Evolutionary conservation across 208 protist genomes (phyloP), one percentile per base, ranked within the genome.

Genomic region (Naegleria gruberi): DNA sequence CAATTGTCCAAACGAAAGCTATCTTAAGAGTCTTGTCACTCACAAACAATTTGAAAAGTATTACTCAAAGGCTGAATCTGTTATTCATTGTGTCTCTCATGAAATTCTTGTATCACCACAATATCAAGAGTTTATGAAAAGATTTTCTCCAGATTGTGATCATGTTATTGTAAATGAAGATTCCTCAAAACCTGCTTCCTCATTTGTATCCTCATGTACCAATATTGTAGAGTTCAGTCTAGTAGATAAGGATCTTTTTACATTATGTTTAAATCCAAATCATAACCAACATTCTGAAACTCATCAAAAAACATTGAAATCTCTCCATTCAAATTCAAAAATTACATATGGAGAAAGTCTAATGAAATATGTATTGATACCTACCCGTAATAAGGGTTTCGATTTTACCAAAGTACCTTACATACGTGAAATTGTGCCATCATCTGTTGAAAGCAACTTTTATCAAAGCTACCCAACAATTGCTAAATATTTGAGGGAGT

Each of bases 161-260:
- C 83, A 87, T 41, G n/a, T 87, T 41, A 40, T 41, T 87, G 17
- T 87, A 37, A 87, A 87, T 87, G 83, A 87, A 55, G 83, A 40
- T 34, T 87, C 51, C 0, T 15, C 47, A 87, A 87, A 87, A 34
- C 26, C 19, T 73, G 83, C 51, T 34, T 41, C 83, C 10, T 55
- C 30, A 30, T 73, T 73, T 55, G n/a, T 41, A 37, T 87, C 47
- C n/a, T 65, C 47, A 0, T 55, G 30, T 7, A 37, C 46, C 2
- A 40, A 30, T 8, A 87, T 87, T 34, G 34, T 34, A 26, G 51
- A 55, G 26, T 87, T 73, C n/a, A 34, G 51, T 65, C 1, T 87
- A 37, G 65, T 77, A 1, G 65, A 77, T 77, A 77, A 77, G 65
- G 65, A 77, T 37, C n/a, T 77, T 5, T 77, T 77, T 77, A 77